Evolutionary conservation across 192 early-diverging fungal genomes (phyloP).

Genomic region (Linderina pennispora): DNA sequence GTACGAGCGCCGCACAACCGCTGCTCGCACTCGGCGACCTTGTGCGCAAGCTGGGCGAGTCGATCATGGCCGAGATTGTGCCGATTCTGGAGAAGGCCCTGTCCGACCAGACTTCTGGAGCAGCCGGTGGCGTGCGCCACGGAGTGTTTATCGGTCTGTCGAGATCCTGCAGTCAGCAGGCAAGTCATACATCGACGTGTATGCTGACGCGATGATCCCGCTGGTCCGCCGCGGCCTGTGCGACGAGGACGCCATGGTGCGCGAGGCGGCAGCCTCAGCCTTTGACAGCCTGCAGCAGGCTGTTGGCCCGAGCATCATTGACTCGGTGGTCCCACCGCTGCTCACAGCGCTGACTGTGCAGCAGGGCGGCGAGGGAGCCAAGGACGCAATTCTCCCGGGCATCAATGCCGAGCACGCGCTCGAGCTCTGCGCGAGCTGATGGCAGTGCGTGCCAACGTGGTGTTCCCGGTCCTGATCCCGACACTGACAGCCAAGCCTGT

Average conservation of each 20-base stretch:
- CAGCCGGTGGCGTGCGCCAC: conserved; percentile 61
- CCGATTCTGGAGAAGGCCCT: conserved; percentile 88
- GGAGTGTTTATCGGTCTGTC: conserved; percentile 91
- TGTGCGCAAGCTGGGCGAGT: conserved; percentile 91
- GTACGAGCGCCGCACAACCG: no score
- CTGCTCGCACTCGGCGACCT: conserved; percentile 91
- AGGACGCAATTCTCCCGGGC: conserved; percentile 7
- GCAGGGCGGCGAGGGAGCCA: background rate
- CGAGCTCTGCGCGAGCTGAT: conserved; percentile 95
- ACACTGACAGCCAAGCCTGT: conserved; percentile 87
- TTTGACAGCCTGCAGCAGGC: conserved; percentile 93
- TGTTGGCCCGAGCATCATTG: conserved; percentile 88
- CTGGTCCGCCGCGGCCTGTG: conserved; percentile 79
- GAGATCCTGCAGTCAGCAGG: conserved; percentile 89
- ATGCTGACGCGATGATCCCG: conserved; percentile 77
- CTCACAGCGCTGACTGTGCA: conserved; percentile 65
- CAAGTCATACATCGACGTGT: conserved; percentile 71
- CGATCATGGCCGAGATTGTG: conserved; percentile 77
- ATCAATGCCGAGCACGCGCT: conserved; percentile 62
- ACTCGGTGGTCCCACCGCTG: conserved; percentile 85
- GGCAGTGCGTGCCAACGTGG: conserved; percentile 92
- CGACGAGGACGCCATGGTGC: conserved; percentile 78
- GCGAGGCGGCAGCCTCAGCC: conserved; percentile 87
- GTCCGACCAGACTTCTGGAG: conserved; percentile 12
- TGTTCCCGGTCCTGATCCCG: conserved; percentile 97